A percentile compares a stretch with the other conserved stretches of the same genome.
Evolutionary conservation across 1,139 yeast species (phyloP).

Genomic region (Suhomyces guaymorum): DNA sequence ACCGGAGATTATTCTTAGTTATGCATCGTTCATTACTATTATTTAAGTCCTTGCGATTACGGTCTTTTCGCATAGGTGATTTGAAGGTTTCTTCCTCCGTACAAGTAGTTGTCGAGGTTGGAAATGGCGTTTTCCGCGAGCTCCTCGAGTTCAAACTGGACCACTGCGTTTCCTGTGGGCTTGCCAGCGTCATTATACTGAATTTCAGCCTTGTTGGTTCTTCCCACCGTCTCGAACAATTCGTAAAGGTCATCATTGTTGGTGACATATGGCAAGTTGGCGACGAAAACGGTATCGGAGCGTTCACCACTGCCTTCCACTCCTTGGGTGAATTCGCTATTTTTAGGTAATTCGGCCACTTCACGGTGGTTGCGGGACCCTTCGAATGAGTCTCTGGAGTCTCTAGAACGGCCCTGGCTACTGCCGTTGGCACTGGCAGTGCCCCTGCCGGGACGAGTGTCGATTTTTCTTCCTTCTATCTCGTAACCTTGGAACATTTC

Average conservation of each 20-base stretch:
- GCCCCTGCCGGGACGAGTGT: slow-evolving; percentile 64
- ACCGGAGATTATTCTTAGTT: too few relatives aligned
- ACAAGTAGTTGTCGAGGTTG: slow-evolving; percentile 74
- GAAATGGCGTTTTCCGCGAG: slow-evolving; percentile 74
- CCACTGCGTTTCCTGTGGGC: slow-evolving; percentile 83
- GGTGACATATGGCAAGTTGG: slow-evolving; percentile 87
- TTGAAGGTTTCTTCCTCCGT: slow-evolving; percentile 75
- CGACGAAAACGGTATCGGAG: slow-evolving; percentile 65
- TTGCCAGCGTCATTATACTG: slow-evolving; percentile 66
- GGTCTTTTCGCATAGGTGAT: slow-evolving; percentile 58
- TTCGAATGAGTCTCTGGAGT: slow-evolving; percentile 16
- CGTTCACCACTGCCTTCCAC: slow-evolving; percentile 67
- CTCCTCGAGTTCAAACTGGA: slow-evolving; percentile 67
- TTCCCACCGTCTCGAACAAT: slow-evolving; percentile 82
- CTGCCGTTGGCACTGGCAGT: slow-evolving; percentile 13
- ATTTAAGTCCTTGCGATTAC: background rate
- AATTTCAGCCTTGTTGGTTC: slow-evolving; percentile 75
- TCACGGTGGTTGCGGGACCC: slow-evolving; percentile 7
- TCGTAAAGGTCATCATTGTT: slow-evolving; percentile 82
- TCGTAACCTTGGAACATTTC: slow-evolving; percentile 65
- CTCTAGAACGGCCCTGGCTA: slow-evolving; percentile 15
- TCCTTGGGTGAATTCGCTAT: slow-evolving; percentile 61
- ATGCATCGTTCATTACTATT: background rate
- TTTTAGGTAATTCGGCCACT: slow-evolving; percentile 24
- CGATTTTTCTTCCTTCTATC: slow-evolving; percentile 67